These are phyloP conservation scores for Articulospora tetracladia DNA, from an alignment of 495 filamentous ascomycete species.

Conservation along the genomic window DNA sequence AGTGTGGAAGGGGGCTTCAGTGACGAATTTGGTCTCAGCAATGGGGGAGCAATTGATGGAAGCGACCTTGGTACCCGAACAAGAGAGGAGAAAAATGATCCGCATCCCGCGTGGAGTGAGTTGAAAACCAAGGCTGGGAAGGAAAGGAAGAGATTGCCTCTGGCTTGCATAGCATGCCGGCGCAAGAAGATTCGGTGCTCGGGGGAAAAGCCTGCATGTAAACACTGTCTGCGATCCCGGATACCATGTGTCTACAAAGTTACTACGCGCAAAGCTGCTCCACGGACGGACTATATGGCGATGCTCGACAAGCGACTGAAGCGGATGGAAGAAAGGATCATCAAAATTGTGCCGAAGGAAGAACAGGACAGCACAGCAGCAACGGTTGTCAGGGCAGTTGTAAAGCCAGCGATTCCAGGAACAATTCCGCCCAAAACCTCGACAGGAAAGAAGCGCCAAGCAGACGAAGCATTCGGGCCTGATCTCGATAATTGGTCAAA, in stretches of 20 bases:
- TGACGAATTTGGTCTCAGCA: slow-evolving; percentile 50
- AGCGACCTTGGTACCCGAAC: slow-evolving; percentile 44
- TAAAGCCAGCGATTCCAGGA: slow-evolving; percentile 73
- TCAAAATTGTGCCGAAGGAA: slow-evolving; percentile 90
- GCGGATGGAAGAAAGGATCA: slow-evolving; percentile 96
- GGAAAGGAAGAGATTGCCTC: slow-evolving; percentile 85
- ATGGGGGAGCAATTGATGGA: slow-evolving; percentile 39
- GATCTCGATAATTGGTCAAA: slow-evolving; percentile 82
- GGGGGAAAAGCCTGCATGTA: slow-evolving; percentile 95
- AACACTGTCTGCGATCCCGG: slow-evolving; percentile 88
- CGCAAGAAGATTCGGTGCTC: slow-evolving; percentile 98
- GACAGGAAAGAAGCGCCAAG: slow-evolving; percentile 73
- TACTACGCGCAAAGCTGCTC: slow-evolving; percentile 91
- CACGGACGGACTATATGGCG: slow-evolving; percentile 97
- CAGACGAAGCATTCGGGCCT: slow-evolving; percentile 80
- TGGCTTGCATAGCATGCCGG: slow-evolving; percentile 94
- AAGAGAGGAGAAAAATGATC: slow-evolving; percentile 55
- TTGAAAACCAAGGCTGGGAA: slow-evolving; percentile 98
- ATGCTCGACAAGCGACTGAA: slow-evolving; percentile 94
- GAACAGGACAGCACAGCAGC: slow-evolving; percentile 50
- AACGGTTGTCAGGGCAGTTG: slow-evolving; percentile 63
- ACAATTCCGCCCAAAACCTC: slow-evolving; percentile 46
- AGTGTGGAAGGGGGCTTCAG: slow-evolving; percentile 31
- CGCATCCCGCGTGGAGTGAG: slow-evolving; percentile 81
- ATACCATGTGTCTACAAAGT: slow-evolving; percentile 99